A percentile compares a stretch with the other conserved stretches of the same genome.
phyloP scores from a whole-genome alignment of 208 protist genomes.

The Trichomonas gallinae region DNA sequence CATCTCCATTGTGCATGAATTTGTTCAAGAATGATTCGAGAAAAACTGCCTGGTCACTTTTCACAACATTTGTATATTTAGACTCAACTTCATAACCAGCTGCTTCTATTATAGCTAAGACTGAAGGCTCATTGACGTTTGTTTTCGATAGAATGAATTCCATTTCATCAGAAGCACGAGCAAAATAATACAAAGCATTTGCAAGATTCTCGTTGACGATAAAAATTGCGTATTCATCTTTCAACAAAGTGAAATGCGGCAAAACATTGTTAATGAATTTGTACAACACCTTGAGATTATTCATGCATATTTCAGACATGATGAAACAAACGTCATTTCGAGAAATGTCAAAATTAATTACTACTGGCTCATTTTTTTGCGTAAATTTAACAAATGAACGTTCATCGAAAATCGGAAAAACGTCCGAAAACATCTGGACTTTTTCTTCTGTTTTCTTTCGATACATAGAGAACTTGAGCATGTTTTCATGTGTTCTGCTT shows the following conservation, averaged over 20 bases:
- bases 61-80: not conserved
- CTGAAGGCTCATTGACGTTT: not conserved
- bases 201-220: not conserved
- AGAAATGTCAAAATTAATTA: not conserved
- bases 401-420: not conserved
- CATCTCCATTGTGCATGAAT: not conserved
- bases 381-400: not conserved
- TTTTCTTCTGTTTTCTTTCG: not conserved
- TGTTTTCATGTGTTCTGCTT: not conserved
- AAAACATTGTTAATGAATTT: not conserved
- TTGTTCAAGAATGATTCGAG: not conserved
- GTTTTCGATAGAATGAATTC: not conserved
- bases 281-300: not conserved
- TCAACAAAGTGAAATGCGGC: not conserved
- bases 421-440: not conserved
- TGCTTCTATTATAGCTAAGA: not conserved
- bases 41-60: not conserved
- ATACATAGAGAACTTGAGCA: not conserved
- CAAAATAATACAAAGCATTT: not conserved
- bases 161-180: not conserved
- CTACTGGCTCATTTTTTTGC: not conserved
- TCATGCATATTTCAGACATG: not conserved
- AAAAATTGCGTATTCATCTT: not conserved
- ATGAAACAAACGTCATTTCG: not conserved
- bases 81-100: not conserved